Conservation (phyloP, 2,329 filamentous ascomycete genomes). For the Colletotrichum limetticola region DNA sequence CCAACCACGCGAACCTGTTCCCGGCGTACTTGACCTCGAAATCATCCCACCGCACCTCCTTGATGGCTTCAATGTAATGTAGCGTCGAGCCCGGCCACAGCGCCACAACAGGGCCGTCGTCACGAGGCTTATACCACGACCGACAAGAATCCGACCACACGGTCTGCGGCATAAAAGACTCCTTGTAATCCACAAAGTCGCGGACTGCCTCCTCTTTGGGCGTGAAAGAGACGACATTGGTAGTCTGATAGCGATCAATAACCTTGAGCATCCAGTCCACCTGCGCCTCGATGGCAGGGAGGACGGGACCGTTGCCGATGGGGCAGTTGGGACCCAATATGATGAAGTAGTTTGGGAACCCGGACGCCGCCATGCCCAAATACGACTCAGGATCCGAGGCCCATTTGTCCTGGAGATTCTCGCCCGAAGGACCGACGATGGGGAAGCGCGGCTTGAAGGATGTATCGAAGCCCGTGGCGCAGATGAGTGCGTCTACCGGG, state of each 20-base stretch:
- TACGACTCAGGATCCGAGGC: constrained; percentile 42
- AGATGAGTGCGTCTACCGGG: constrained; percentile 40
- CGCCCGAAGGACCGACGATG: constrained; percentile 54
- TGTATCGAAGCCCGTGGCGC: constrained; percentile 40
- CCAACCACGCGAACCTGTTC: constrained; percentile 52
- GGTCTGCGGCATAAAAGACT: constrained; percentile 55
- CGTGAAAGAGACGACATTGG: constrained; percentile 56
- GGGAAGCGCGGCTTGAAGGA: constrained; percentile 49
- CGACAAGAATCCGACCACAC: constrained; percentile 57
- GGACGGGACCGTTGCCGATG: constrained; percentile 50
- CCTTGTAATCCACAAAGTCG: constrained; percentile 61
- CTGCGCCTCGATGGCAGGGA: constrained; percentile 57
- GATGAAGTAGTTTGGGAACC: constrained; percentile 45
- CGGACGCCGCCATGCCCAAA: constrained; percentile 42
- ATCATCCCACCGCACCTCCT: constrained; percentile 57
- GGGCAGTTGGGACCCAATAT: constrained; percentile 53
- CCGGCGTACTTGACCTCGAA: constrained; percentile 52
- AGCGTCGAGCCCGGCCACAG: constrained; percentile 48
- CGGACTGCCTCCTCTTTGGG: constrained; percentile 57
- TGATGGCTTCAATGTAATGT: constrained; percentile 61
- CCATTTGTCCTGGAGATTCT: constrained; percentile 44
- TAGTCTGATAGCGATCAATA: constrained; percentile 59
- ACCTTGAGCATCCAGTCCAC: constrained; percentile 62
- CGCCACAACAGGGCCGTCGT: constrained; percentile 25
- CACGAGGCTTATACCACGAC: constrained; percentile 36